Conservation (phyloP, 768 basidiomycete species). For the Pisolithus marmoratus region DNA sequence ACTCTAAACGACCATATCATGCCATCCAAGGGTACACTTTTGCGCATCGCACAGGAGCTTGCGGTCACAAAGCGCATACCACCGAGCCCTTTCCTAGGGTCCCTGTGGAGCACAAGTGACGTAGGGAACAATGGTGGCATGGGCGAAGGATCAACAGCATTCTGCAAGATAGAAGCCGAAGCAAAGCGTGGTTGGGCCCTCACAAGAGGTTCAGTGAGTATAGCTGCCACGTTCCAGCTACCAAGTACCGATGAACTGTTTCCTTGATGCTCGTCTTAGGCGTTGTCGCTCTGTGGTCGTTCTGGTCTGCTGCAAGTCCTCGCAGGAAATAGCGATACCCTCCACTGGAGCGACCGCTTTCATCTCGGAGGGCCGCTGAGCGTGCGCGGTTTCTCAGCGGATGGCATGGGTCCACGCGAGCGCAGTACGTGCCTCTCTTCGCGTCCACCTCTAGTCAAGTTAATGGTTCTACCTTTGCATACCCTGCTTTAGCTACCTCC, state of each 20-base stretch:
- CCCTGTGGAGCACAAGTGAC: not conserved
- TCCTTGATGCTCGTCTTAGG: conserved; percentile 35
- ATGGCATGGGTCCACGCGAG: conserved; percentile 75
- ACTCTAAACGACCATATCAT: conserved; percentile 22
- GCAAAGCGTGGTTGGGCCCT: conserved; percentile 20
- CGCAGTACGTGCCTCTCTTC: conserved; percentile 46
- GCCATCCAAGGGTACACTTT: conserved; percentile 19
- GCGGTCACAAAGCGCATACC: conserved; percentile 11
- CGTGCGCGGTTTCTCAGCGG: conserved; percentile 70
- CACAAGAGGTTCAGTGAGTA: conserved; percentile 17
- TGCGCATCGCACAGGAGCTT: conserved; percentile 19
- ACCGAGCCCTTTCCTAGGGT: not conserved
- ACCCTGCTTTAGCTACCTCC: conserved; percentile 57
- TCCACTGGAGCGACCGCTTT: conserved; percentile 76
- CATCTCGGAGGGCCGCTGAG: conserved; percentile 90
- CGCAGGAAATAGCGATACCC: conserved; percentile 31
- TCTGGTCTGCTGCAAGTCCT: conserved; percentile 69
- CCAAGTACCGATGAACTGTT: not conserved
- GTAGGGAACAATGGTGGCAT: not conserved
- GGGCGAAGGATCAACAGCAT: conserved; percentile 20
- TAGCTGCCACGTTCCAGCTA: not conserved
- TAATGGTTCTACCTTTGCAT: not conserved
- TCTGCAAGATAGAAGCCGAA: conserved; percentile 21
- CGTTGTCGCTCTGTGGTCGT: conserved; percentile 66
- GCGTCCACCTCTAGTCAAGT: not conserved